Base-by-base conservation (phyloP, 1,284 basidiomycete genomes). In the Tilletiopsis washingtonensis region DNA sequence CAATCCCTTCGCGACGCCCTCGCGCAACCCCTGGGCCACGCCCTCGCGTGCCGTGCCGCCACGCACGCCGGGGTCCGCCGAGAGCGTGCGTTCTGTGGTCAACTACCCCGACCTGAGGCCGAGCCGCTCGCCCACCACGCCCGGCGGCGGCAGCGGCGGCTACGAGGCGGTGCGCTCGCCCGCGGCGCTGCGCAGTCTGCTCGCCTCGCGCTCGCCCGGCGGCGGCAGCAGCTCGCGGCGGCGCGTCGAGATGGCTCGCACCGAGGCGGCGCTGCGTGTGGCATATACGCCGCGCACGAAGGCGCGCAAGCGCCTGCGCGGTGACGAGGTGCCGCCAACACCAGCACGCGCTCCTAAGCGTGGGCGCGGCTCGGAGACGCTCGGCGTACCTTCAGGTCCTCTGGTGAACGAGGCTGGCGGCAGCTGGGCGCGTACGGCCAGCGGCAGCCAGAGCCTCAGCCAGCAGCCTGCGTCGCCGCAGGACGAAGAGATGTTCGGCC, bases 251-350 rank as follows among this genome's bases (percentile, higher is more conserved):
- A 19, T 17, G 24, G n/a, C n/a, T n/a, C 45, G 19, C 38, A 19
- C 14, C 24, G 41, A 19, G 26, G n/a, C 43, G 27, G 17, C 12
- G 5, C 19, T 49, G 38, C 41, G 5, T 19, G 21, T n/a, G 23
- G 37, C 9, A 6, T 67, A 59, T 29, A 68, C 65, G 17, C 65
- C 65, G 7, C 42, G 64, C 5, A 68, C 65, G 3, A 66, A 62
- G 43, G 65, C 65, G 26, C 32, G 65, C 12, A 68, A 68, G 51
- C 41, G 65, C 19, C 50, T 68, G 42, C 27, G 65, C n/a, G 65
- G 65, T 2, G 65, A 68, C 47, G 59, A 62, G 20, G 59, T 68
- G 1, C 63, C 63, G 1, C 56, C 56, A 0, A 65, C 63, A 7
- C 63, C 40, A 24, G 26, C 43, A 36, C 7, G 43, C n/a, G n/a